Evolutionary conservation across 495 filamentous ascomycete genomes (phyloP), one percentile per base, ranked within the genome.

Genomic region (Aspergillus biplanus): DNA sequence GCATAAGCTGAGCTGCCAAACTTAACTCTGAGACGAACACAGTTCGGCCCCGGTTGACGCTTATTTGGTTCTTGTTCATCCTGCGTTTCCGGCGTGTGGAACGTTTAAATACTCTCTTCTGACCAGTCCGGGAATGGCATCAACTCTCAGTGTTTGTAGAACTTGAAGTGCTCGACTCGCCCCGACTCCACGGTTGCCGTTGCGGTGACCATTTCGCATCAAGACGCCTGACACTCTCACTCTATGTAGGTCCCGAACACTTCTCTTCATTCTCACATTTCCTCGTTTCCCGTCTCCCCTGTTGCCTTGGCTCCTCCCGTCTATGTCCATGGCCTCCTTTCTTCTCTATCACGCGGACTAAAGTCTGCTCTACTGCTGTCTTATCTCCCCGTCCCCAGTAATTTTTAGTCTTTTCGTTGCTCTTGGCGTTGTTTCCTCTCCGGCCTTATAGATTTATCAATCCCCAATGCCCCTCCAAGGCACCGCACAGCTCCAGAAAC

Each of bases 71-170:
- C 58, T 58, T 61, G 47, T 64, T 65, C 49, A 55, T 66, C 59
- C 63, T 62, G 58, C 54, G 52, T 60, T 52, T 49, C 56, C 55
- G 37, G 49, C 15, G 56, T 33, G 56, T 62, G 62, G 33, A 27
- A 52, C 60, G 47, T 63, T 67, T 69, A 69, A 69, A 69, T 65
- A 69, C 64, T 64, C 64, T 62, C 56, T 52, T 56, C 59, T 61
- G 46, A 59, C 61, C 64, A 50, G 56, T 60, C 64, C 58, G 48
- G 58, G 64, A 55, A 64, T 63, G 57, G 53, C 52, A 34, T 58
- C 63, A 61, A 37, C 5, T 49, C 44, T 56, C 33, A 34, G 13
- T 21, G 33, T 54, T 34, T 54, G 52, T 54, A 54, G 52, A 34
- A 54, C 27, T 34, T 21, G 27, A 54, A 15, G 52, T 34, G 52